phyloP scores from a whole-genome alignment of 192 early-diverging fungal genomes.

The Gonapodya prolifera region DNA sequence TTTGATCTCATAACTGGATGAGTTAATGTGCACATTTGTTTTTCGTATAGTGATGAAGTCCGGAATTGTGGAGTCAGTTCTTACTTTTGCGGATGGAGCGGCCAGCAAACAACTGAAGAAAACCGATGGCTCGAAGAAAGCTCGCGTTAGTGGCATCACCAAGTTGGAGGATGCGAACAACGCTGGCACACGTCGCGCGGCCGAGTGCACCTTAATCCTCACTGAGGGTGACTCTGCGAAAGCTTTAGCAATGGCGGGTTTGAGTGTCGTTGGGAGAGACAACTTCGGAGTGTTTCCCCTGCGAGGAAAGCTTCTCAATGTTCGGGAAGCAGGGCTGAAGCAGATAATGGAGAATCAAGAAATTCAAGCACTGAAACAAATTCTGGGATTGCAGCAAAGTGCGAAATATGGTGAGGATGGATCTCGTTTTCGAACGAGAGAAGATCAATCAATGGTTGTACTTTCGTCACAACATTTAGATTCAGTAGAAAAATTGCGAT shows the following conservation, averaged over 20 bases:
- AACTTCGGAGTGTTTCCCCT: constrained; percentile 90
- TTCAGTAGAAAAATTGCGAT: constrained; percentile 43
- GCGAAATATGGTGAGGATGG: constrained; percentile 53
- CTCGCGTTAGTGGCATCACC: constrained; percentile 59
- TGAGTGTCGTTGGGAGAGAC: constrained; percentile 79
- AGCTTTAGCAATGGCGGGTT: constrained; percentile 68
- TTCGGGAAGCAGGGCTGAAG: constrained; percentile 65
- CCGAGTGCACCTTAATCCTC: constrained; percentile 84
- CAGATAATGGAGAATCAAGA: constrained; percentile 73
- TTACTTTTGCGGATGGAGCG: constrained; percentile 54
- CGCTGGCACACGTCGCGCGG: constrained; percentile 60
- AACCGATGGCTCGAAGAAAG: constrained; percentile 62
- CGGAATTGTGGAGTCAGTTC: constrained; percentile 71
- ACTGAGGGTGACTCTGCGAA: constrained; percentile 98
- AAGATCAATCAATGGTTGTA: too few relatives aligned
- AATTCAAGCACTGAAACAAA: constrained; percentile 78
- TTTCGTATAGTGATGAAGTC: constrained; percentile 55
- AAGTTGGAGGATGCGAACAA: constrained; percentile 93
- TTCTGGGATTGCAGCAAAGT: constrained; percentile 84
- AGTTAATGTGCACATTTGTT: constrained; percentile 7
- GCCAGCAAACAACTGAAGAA: constrained; percentile 70
- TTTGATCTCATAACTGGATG: constrained; percentile 1
- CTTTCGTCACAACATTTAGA: not conserved
- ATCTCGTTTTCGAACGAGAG: not conserved
- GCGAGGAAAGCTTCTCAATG: constrained; percentile 93